These are phyloP conservation scores for Cyathus striatus DNA, from an alignment of 768 basidiomycete species.

Conservation along the genomic window DNA sequence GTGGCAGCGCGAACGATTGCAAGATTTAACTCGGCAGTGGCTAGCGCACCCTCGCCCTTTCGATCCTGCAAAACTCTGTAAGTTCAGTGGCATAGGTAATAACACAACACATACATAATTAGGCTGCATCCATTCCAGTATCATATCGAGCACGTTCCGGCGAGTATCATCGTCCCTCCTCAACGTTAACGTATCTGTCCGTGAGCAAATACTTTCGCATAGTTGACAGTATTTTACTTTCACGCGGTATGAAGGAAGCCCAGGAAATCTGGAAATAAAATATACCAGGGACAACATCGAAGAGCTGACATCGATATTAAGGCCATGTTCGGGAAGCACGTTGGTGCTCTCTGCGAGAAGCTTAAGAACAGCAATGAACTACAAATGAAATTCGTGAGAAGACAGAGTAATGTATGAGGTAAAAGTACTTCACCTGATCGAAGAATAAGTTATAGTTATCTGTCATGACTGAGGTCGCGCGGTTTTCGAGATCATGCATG, in stretches of 20 bases:
- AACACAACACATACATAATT: constrained; percentile 33
- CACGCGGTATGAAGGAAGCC: constrained; percentile 52
- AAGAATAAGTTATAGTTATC: constrained; percentile 50
- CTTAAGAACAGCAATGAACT: constrained; percentile 76
- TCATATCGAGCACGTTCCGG: constrained; percentile 66
- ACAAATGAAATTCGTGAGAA: constrained; percentile 6
- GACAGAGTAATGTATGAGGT: too few relatives aligned
- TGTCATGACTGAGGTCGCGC: constrained; percentile 35
- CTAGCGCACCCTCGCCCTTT: constrained; percentile 28
- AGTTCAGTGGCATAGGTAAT: constrained; percentile 1
- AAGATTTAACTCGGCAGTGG: constrained; percentile 67
- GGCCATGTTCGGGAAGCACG: constrained; percentile 50
- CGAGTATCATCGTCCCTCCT: constrained; percentile 65
- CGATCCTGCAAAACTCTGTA: constrained; percentile 18
- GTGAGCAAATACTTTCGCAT: constrained; percentile 62
- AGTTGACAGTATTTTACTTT: constrained; percentile 74
- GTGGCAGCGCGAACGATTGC: constrained; percentile 72
- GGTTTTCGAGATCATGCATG: constrained; percentile 45
- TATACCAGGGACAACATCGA: constrained; percentile 54
- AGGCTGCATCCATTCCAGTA: constrained; percentile 76
- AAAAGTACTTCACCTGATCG: constrained; percentile 67
- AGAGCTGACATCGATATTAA: constrained; percentile 59
- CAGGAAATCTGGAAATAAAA: constrained; percentile 60
- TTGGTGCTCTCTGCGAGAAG: constrained; percentile 72
- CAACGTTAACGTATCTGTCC: constrained; percentile 53